Conservation (phyloP, 352 stramenopile species). For the Pythium sukuiense region DNA sequence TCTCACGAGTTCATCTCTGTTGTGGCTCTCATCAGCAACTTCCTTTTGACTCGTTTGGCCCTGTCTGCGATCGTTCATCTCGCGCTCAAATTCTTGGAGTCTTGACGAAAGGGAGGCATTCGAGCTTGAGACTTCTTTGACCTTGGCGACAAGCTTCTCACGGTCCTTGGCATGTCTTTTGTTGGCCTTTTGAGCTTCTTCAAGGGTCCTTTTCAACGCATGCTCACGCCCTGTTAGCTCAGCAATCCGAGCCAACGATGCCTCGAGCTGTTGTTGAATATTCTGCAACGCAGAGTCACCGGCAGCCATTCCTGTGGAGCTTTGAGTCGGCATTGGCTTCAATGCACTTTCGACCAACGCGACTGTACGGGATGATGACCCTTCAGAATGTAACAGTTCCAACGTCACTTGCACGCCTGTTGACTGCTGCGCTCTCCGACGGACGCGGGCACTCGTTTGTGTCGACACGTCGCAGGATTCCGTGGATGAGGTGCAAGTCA, state of each 20-base stretch:
- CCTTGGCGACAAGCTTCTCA: constrained; percentile 24
- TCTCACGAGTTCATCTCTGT: constrained; percentile 8
- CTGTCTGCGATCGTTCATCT: neutral
- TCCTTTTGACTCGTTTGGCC: neutral
- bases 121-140: constrained; percentile 22
- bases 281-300: neutral
- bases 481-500: neutral
- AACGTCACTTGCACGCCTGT: constrained; percentile 8
- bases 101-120: constrained; percentile 25
- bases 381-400: constrained; percentile 9
- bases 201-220: constrained; percentile 30
- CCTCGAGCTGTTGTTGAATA: constrained; percentile 20
- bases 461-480: neutral
- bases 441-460: constrained; percentile 8
- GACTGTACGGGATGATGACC: neutral
- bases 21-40: neutral
- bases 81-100: constrained; percentile 5
- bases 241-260: constrained; percentile 21
- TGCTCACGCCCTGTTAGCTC: constrained; percentile 34
- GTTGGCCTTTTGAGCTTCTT: constrained; percentile 26
- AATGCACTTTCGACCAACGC: neutral
- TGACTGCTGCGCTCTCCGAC: neutral
- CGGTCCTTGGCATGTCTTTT: constrained; percentile 28
- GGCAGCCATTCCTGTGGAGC: neutral
- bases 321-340: neutral